These are phyloP conservation scores for Zalerion maritima DNA, from an alignment of 495 filamentous ascomycete genomes.

Conservation along the genomic window DNA sequence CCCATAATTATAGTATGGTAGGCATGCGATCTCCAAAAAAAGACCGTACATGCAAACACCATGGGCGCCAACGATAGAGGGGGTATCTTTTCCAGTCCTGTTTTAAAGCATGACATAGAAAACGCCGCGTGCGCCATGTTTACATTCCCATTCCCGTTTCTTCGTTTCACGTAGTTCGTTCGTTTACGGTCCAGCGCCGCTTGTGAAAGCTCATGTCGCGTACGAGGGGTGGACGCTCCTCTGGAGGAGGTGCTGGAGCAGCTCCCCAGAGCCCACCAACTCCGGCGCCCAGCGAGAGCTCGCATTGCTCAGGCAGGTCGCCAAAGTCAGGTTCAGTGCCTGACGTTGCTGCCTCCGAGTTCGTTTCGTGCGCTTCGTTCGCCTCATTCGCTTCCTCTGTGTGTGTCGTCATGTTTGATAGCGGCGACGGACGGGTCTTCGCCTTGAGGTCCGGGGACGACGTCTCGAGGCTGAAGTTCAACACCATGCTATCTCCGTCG, in stretches of 20 bases:
- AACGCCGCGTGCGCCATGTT: no score
- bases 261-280: slow-evolving; percentile 24
- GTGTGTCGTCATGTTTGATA: slow-evolving; percentile 1
- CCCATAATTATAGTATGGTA: no score
- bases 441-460: neutral
- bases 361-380: neutral
- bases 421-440: slow-evolving; percentile 1
- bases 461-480: slow-evolving; percentile 27
- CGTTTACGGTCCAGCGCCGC: slow-evolving; percentile 32
- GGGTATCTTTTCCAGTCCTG: no score
- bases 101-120: no score
- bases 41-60: no score
- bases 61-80: no score
- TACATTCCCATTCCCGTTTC: neutral
- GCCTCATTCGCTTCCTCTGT: neutral
- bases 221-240: slow-evolving; percentile 19
- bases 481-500: slow-evolving; percentile 28
- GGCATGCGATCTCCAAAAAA: no score
- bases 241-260: slow-evolving; percentile 16
- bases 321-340: neutral
- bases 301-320: neutral
- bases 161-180: slow-evolving; percentile 12
- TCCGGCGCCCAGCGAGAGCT: slow-evolving; percentile 11
- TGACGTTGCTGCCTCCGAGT: slow-evolving; percentile 3
- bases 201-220: slow-evolving; percentile 24